Percentiles rank a stretch among this genome's conserved stretches.
Evolutionary conservation across 2,329 filamentous ascomycete species (phyloP).

Genomic region (Onygenales sp.): DNA sequence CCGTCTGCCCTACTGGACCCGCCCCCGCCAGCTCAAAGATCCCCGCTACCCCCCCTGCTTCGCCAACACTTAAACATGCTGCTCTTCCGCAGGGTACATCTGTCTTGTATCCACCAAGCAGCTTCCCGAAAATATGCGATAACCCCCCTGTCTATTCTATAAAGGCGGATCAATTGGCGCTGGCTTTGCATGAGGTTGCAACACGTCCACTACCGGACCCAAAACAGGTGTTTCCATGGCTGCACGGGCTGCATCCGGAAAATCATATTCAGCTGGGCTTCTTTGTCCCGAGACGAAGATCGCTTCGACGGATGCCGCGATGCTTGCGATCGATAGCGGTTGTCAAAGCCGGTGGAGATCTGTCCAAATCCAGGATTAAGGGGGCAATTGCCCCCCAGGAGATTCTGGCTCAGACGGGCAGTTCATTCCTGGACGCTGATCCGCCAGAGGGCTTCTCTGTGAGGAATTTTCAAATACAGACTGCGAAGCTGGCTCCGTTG

Average conservation of each 20-base stretch:
- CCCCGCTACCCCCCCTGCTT: conserved; percentile 55
- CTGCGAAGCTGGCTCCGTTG: conserved; percentile 73
- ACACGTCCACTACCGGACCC: conserved; percentile 76
- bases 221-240: conserved; percentile 86
- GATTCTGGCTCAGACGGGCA: conserved; percentile 50
- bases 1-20: conserved; percentile 77
- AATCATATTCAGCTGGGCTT: conserved; percentile 87
- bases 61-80: conserved; percentile 51
- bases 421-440: conserved; percentile 72
- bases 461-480: conserved; percentile 93
- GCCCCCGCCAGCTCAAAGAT: conserved; percentile 29
- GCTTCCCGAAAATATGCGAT: conserved; percentile 47
- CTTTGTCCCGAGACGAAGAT: conserved; percentile 68
- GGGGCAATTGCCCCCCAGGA: conserved; percentile 78
- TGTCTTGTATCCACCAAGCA: conserved; percentile 63
- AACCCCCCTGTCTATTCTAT: conserved; percentile 62
- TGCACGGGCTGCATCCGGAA: conserved; percentile 81
- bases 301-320: conserved; percentile 59
- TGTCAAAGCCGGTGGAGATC: conserved; percentile 79
- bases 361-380: conserved; percentile 67
- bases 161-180: conserved; percentile 55
- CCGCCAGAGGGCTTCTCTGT: conserved; percentile 88
- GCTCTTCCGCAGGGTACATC: conserved; percentile 52
- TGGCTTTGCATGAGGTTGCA: conserved; percentile 66
- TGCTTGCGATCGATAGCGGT: conserved; percentile 75